phyloP scores from a whole-genome alignment of 345 rosid genomes.

The Salix koriyanagi region DNA sequence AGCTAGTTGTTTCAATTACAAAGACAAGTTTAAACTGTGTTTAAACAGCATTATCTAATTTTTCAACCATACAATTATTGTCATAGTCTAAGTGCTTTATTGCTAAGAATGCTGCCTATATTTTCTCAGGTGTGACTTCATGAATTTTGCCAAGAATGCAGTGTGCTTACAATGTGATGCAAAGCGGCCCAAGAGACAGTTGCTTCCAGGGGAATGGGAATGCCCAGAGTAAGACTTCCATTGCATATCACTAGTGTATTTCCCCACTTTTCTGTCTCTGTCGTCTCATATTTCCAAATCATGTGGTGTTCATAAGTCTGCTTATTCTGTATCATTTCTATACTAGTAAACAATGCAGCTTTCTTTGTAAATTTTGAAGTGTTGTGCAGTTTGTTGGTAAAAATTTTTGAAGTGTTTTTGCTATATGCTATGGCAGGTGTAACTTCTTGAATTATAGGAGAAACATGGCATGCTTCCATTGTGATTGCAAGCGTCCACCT shows the following conservation, averaged over 20 bases:
- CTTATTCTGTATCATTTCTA: not conserved
- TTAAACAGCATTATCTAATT: too few species aligned
- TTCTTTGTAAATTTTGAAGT: not conserved
- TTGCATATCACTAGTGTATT: not conserved
- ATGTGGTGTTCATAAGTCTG: not conserved
- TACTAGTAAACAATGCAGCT: not conserved
- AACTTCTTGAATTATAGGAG: constrained; percentile 93
- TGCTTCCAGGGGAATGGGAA: constrained; percentile 99
- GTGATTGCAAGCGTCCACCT: constrained; percentile 95
- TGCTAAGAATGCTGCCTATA: constrained; percentile 11
- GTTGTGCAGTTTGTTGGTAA: not conserved
- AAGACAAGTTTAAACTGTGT: too few species aligned
- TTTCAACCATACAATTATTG: not conserved
- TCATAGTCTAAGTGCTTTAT: not conserved
- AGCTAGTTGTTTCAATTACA: not conserved
- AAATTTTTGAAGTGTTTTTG: constrained; percentile 9
- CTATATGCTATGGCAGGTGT: constrained; percentile 61
- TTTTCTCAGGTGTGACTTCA: constrained; percentile 78
- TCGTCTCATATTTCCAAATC: not conserved
- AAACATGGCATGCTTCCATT: constrained; percentile 87
- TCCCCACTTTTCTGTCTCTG: not conserved
- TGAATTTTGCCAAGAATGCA: constrained; percentile 94
- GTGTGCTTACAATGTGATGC: constrained; percentile 97
- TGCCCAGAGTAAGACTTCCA: constrained; percentile 80
- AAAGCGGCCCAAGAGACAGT: constrained; percentile 89